A percentile compares a stretch with the other conserved stretches of the same genome.
Conservation (phyloP, 106 monocot genomes). For the Dendrobium catenatum region DNA sequence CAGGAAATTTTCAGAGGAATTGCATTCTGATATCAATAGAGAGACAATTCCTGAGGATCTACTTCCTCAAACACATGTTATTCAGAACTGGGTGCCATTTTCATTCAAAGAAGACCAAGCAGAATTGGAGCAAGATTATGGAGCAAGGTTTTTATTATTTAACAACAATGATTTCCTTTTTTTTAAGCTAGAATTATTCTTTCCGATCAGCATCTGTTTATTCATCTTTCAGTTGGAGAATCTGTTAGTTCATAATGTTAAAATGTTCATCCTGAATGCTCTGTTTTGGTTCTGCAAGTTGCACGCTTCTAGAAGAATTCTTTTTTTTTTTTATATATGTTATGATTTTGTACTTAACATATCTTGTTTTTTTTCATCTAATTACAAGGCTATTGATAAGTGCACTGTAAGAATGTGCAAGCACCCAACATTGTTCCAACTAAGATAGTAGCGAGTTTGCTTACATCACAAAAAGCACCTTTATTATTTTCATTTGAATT, state of each 20-base stretch:
- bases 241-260: not conserved
- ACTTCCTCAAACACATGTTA: conserved; percentile 47
- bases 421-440: not conserved
- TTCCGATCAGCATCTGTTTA: not conserved
- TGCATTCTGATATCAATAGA: conserved; percentile 22
- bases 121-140: conserved; percentile 62
- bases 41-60: conserved; percentile 32
- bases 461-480: not conserved
- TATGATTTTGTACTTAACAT: not conserved
- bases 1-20: conserved; percentile 12
- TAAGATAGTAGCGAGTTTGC: not conserved
- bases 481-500: not conserved
- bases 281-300: not conserved
- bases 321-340: not conserved
- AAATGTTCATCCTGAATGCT: not conserved
- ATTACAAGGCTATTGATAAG: not conserved
- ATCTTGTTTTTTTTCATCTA: not conserved
- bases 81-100: conserved; percentile 79
- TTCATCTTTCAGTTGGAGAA: not conserved
- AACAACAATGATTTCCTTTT: not conserved
- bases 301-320: not conserved
- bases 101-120: conserved; percentile 26
- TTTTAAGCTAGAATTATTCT: not conserved
- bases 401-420: not conserved
- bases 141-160: conserved; percentile 45